Evolutionary conservation across 2,329 filamentous ascomycete species (phyloP).

Genomic region (Alternaria brassicae): DNA sequence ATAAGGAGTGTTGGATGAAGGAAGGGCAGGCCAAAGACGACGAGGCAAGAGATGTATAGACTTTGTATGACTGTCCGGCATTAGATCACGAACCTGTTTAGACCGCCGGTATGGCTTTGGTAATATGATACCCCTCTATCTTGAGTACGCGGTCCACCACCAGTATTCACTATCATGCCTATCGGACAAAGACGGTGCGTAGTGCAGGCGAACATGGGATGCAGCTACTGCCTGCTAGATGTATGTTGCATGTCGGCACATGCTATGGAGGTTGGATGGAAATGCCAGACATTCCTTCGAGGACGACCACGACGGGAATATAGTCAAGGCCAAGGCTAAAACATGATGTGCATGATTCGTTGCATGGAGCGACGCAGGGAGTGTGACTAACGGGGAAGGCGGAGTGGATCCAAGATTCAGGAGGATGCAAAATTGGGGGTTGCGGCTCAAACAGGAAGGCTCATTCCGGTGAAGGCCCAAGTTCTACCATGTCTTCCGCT

Average conservation of each 20-base stretch:
- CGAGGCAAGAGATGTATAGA: not conserved
- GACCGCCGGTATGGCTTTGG: not conserved
- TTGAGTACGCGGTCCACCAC: not conserved
- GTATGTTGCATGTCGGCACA: no score
- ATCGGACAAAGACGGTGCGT: not conserved
- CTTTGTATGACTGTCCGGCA: not conserved
- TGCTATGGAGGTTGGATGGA: no score
- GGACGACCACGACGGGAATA: not conserved
- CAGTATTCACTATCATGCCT: no score
- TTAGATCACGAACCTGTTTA: not conserved
- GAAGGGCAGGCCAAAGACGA: not conserved
- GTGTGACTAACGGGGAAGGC: slow-evolving; percentile 8
- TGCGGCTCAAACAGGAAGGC: slow-evolving; percentile 6
- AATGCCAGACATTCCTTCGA: no score
- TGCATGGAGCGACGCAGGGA: slow-evolving; percentile 2
- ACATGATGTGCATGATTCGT: slow-evolving; percentile 18
- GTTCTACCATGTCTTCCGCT: slow-evolving; percentile 15
- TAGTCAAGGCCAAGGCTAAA: not conserved
- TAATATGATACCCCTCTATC: slow-evolving; percentile 1
- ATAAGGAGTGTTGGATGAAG: not conserved
- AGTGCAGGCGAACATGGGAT: no score
- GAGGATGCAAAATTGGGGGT: slow-evolving; percentile 5
- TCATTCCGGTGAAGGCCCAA: slow-evolving; percentile 16
- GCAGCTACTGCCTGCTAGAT: no score
- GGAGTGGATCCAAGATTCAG: slow-evolving; percentile 7